phyloP scores from a whole-genome alignment of 2,329 filamentous ascomycete species.

The Microdochium paspali region DNA sequence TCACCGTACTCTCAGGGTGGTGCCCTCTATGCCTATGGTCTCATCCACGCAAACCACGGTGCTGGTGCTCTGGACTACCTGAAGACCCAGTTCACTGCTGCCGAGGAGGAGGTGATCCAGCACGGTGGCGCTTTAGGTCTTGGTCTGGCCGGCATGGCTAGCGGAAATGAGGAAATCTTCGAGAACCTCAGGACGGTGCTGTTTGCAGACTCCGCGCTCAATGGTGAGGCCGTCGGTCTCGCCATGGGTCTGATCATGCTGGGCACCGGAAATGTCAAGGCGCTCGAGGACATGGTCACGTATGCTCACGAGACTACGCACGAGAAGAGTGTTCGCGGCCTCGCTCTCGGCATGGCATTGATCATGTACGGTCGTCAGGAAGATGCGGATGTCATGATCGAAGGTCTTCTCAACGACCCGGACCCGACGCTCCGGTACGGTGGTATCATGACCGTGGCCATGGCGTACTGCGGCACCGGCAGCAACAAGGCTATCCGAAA shows the following conservation, averaged over 20 bases:
- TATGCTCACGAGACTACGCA: constrained; percentile 98
- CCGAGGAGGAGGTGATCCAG: constrained; percentile 87
- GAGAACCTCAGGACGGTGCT: constrained; percentile 83
- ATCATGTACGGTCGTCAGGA: constrained; percentile 98
- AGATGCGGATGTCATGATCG: constrained; percentile 87
- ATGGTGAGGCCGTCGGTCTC: constrained; percentile 91
- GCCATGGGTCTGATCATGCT: constrained; percentile 98
- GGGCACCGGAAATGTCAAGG: constrained; percentile 90
- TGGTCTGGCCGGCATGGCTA: constrained; percentile 96
- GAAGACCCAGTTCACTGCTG: constrained; percentile 62
- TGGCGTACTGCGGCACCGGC: constrained; percentile 93
- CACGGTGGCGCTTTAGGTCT: constrained; percentile 92
- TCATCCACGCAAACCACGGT: constrained; percentile 97
- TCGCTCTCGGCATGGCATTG: constrained; percentile 91
- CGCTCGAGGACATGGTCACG: constrained; percentile 91
- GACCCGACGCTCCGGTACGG: constrained; percentile 92
- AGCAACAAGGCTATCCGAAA: constrained; percentile 98
- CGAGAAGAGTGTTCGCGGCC: constrained; percentile 95
- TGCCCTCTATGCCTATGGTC: constrained; percentile 85
- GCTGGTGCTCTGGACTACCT: constrained; percentile 80
- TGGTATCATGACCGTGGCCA: constrained; percentile 95
- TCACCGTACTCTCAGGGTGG: constrained; percentile 95
- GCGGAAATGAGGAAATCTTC: constrained; percentile 81
- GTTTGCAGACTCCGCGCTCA: constrained; percentile 89
- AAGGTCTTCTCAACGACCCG: constrained; percentile 84